Evolutionary conservation across 2,329 filamentous ascomycete genomes (phyloP), one percentile per base, ranked within the genome.

Genomic region (Bipolaris cookei): DNA sequence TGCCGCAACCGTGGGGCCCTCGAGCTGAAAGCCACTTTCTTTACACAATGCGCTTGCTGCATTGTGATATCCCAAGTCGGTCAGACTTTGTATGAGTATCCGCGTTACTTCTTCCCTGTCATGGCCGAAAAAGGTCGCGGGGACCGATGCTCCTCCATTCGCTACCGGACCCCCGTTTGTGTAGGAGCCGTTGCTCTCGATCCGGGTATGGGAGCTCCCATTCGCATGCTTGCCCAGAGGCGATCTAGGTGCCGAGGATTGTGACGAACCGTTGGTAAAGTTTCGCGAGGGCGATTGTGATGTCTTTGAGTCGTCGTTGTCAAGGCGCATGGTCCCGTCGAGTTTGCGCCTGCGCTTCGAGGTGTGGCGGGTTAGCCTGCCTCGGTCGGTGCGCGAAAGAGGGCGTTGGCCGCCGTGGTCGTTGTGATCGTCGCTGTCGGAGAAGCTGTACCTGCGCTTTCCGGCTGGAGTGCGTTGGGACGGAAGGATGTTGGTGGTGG

Each of bases 71-170:
- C 95, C 95, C 79, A 99, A 83, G 74, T 97, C 94, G 21, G 88
- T 86, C 63, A 99, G 79, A 34, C 92, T 90, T 77, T 99, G 95
- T 69, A 99, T 95, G 68, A 99, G 78, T 62, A 98, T 90, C 51
- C 95, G 84, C 4, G 94, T 96, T 42, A 98, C 89, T 79, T 99
- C 94, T 80, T 97, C 92, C 73, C 92, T 87, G 72, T 95, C 87
- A 73, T 98, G 94, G 16, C 92, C 93, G 71, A 88, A 89, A 75
- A 96, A 98, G 32, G 80, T 80, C 4, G 80, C 44, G 25, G 75
- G 68, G 18, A 70, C 42, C 20, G 70, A 56, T 38, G 65, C 68
- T 21, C 70, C 70, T 21, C 70, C 70, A 47, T 70, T 73, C 8
- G 70, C 59, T 59, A 73, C 66, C 50, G 74, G 65, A 45, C 58